These are phyloP conservation scores for Pythium dissotocum DNA, from an alignment of 352 stramenopile genomes.

Conservation along the genomic window DNA sequence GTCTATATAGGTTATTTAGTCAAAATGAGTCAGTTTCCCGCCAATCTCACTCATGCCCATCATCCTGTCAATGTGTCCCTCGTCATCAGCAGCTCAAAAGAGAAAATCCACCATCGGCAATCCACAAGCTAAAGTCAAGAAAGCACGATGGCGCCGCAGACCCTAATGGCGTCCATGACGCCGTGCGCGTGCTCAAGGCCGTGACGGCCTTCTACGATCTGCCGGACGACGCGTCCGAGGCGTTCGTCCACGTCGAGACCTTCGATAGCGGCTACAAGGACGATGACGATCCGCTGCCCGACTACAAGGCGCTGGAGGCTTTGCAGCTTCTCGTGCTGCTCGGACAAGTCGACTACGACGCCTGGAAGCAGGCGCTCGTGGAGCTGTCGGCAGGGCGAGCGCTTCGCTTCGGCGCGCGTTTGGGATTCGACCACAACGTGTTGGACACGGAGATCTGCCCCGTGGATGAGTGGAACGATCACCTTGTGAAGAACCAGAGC, in stretches of 20 bases:
- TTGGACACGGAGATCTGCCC: conserved; percentile 1
- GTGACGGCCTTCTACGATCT: conserved; percentile 2
- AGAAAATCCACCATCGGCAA: background rate
- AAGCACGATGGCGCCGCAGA: background rate
- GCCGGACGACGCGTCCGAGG: background rate
- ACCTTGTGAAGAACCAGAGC: conserved; percentile 4
- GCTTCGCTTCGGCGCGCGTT: background rate
- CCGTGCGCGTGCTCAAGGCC: conserved; percentile 1
- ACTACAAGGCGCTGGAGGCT: background rate
- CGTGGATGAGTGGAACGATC: background rate
- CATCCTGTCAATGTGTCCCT: background rate
- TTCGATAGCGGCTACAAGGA: background rate
- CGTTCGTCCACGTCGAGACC: background rate
- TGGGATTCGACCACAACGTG: conserved; percentile 2
- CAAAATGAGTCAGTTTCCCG: no score
- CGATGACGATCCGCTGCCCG: background rate
- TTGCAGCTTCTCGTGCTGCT: conserved; percentile 5
- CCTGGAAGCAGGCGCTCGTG: background rate
- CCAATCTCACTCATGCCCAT: background rate
- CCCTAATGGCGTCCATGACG: background rate
- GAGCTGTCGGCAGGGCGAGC: background rate
- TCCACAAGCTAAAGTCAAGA: background rate
- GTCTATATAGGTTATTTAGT: background rate
- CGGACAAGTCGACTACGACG: background rate
- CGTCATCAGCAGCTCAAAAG: background rate